Percentiles rank a stretch among this genome's conserved stretches.
Evolutionary conservation across 2,329 filamentous ascomycete species (phyloP).

Genomic region (Curvularia spicifera): DNA sequence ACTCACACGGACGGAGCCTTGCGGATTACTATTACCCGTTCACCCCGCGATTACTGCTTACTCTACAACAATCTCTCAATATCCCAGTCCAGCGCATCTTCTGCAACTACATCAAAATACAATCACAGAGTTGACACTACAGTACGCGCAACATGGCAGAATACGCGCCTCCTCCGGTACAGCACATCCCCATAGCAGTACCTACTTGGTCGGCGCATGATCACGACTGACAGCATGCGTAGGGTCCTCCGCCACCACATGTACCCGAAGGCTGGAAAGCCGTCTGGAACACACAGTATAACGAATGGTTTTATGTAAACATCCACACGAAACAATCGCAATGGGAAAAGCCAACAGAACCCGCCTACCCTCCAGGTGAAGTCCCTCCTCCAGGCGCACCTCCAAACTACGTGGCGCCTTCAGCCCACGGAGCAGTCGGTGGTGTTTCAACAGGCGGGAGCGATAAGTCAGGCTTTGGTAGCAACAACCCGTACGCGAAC

Average conservation of each 20-base stretch:
- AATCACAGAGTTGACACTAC: background rate
- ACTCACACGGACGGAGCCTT: slow-evolving; percentile 9
- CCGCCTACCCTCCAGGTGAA: slow-evolving; percentile 62
- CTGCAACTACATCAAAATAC: background rate
- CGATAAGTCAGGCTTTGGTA: slow-evolving; percentile 54
- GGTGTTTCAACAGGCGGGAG: slow-evolving; percentile 39
- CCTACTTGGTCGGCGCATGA: slow-evolving; percentile 6
- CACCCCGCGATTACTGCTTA: slow-evolving; percentile 16
- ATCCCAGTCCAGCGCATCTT: background rate
- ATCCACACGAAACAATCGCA: slow-evolving; percentile 85
- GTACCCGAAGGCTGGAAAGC: slow-evolving; percentile 84
- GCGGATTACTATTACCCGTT: slow-evolving; percentile 24
- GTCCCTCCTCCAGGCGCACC: slow-evolving; percentile 66
- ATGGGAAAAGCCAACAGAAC: slow-evolving; percentile 82
- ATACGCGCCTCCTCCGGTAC: slow-evolving; percentile 46
- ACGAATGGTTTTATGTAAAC: slow-evolving; percentile 95
- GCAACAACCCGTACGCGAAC: slow-evolving; percentile 73
- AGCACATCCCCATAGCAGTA: slow-evolving; percentile 8
- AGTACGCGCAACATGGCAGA: slow-evolving; percentile 37
- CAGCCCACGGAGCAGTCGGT: slow-evolving; percentile 47
- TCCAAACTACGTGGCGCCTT: slow-evolving; percentile 66
- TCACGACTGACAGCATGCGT: slow-evolving; percentile 14
- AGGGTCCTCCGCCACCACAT: slow-evolving; percentile 63
- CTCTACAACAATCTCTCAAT: slow-evolving; percentile 9
- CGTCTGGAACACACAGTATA: slow-evolving; percentile 84